Evolutionary conservation across 228 moss, liverwort and hornwort genomes (phyloP).

Genomic region (Sphagnum magellanicum): DNA sequence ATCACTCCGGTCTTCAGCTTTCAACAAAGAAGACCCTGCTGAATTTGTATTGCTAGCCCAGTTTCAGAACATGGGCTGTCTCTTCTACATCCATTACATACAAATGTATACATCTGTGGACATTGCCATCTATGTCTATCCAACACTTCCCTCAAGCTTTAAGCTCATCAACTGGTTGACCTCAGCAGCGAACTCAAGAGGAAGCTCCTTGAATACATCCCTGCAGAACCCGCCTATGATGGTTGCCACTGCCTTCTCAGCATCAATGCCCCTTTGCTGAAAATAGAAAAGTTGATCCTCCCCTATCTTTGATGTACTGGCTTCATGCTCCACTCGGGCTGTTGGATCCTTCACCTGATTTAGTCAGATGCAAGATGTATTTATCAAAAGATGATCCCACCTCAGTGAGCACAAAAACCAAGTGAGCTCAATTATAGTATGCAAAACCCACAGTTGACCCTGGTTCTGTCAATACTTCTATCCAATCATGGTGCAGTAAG

Average conservation of each 20-base stretch:
- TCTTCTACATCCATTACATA: too few species aligned
- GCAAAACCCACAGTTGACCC: too few species aligned
- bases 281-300: constrained; percentile 69
- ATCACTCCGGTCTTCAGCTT: too few species aligned
- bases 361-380: background rate
- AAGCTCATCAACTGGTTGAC: constrained; percentile 71
- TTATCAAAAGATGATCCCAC: too few species aligned
- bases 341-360: constrained; percentile 60
- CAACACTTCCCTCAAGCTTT: constrained; percentile 71
- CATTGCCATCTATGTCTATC: constrained; percentile 8
- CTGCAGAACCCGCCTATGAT: constrained; percentile 69
- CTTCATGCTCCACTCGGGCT: constrained; percentile 68
- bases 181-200: constrained; percentile 62
- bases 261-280: constrained; percentile 58
- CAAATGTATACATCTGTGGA: too few species aligned
- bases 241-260: constrained; percentile 58
- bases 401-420: too few species aligned
- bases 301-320: constrained; percentile 65
- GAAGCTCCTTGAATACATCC: constrained; percentile 69
- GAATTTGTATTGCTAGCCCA: too few species aligned
- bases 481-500: too few species aligned
- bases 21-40: too few species aligned
- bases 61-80: too few species aligned
- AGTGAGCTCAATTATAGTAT: too few species aligned
- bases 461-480: too few species aligned